Base-by-base conservation (phyloP, 495 filamentous ascomycete species). In the Chaetomium tenue region DNA sequence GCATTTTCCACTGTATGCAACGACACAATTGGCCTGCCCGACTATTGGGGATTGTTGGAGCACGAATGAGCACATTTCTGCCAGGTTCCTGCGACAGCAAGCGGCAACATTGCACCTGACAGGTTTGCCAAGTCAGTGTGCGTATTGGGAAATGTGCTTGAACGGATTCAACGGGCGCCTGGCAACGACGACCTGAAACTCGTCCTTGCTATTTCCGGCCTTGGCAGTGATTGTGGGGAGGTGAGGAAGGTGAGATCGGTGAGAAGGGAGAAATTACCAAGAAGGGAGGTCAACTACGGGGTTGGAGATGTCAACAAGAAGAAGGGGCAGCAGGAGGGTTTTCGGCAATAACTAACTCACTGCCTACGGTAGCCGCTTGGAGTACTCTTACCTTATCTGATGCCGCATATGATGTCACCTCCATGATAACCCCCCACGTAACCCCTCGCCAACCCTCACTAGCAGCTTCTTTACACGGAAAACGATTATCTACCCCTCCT, bases 1-100 rank as follows among this genome's bases (percentile, higher is more conserved):
- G 40, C 40, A 44, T 44, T 44, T 16, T 18, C 3, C 40, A 44
- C 46, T 23, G 46, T 11, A 50, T 23, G 44, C 44, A 1, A 20
- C 5, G 8, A n/a, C 48, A 22, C 48, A 51, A 51, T 20, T 51
- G 47, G n/a, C 5, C 9, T 37, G 33, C 33, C 33, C 33, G 8
- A 37, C 5, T 37, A 6, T 8, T 37, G 33, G 33, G 33, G 33
- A 37, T 33, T 54, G 26, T 3, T 51, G 51, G 63, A 56, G 63
- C 50, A 66, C 51, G 30, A 50, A 66, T 66, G 63, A 56, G 63
- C 63, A 61, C 22, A 51, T 66, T 61, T 66, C 11, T 16, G 33
- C 28, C 33, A 46, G 18, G 12, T 5, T 28, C 11, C 13, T 12
- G 26, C 7, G 42, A 33, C 44, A 3, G 33, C n/a, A 39, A 20